phyloP scores from a whole-genome alignment of 1,139 yeast genomes.

The Zygosaccharomyces pseudobailii region DNA sequence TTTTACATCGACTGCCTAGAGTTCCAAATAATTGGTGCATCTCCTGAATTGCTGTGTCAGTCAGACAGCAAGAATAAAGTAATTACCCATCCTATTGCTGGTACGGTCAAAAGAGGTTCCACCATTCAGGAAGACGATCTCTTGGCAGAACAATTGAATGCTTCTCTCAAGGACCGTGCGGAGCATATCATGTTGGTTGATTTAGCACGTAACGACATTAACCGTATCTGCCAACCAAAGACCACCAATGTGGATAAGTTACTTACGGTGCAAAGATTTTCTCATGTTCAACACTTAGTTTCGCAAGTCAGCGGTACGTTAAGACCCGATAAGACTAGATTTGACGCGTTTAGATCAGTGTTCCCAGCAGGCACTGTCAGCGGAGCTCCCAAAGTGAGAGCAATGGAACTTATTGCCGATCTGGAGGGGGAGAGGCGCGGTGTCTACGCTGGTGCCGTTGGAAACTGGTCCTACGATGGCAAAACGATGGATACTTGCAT shows the following conservation, averaged over 20 bases:
- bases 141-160: conserved; percentile 66
- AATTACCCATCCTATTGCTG: conserved; percentile 96
- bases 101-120: conserved; percentile 85
- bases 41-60: conserved; percentile 89
- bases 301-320: conserved; percentile 91
- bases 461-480: conserved; percentile 94
- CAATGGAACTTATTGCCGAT: conserved; percentile 91
- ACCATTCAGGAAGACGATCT: conserved; percentile 88
- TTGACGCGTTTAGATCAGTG: conserved; percentile 94
- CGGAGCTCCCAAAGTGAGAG: conserved; percentile 95
- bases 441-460: conserved; percentile 98
- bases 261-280: conserved; percentile 84
- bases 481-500: conserved; percentile 95
- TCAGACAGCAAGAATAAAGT: conserved; percentile 67
- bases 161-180: conserved; percentile 88
- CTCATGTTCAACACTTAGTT: conserved; percentile 96
- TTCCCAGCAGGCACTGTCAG: conserved; percentile 99
- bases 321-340: conserved; percentile 76
- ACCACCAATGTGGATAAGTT: conserved; percentile 83
- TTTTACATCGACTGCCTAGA: conserved; percentile 88
- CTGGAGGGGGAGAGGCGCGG: conserved; percentile 91
- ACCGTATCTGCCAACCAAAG: conserved; percentile 85
- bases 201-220: conserved; percentile 91
- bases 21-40: conserved; percentile 94
- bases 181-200: conserved; percentile 98